Conservation (phyloP, 345 rosid species). For the Rhodomyrtus tomentosa region DNA sequence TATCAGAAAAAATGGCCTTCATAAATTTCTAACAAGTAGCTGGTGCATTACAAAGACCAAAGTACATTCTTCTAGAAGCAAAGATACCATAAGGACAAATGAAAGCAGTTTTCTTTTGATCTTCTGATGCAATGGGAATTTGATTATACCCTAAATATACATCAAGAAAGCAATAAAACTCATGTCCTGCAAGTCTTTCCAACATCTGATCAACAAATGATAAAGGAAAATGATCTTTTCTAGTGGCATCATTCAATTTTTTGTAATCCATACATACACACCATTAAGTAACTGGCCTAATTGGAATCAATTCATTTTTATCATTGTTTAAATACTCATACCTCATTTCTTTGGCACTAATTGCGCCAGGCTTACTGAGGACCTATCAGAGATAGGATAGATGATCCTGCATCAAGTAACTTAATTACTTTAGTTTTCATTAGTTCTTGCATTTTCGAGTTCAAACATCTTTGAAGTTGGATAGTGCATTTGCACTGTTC, state of each 20-base stretch:
- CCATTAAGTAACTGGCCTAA: not conserved
- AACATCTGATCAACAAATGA: not conserved
- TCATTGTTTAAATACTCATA: not conserved
- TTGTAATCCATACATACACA: not conserved
- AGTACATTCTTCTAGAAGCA: not conserved
- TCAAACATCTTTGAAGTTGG: too few species aligned
- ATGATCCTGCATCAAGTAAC: not conserved
- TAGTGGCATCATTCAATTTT: not conserved
- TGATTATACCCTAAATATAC: not conserved
- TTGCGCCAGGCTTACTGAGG: not conserved
- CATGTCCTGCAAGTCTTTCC: not conserved
- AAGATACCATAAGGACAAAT: not conserved
- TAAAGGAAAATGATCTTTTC: not conserved
- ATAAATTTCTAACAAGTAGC: not conserved
- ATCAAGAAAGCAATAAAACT: not conserved
- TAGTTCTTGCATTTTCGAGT: not conserved
- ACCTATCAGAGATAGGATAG: not conserved
- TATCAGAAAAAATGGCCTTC: not conserved
- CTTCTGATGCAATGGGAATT: not conserved
- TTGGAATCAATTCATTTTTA: not conserved
- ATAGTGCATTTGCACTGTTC: not conserved
- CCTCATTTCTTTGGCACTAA: not conserved
- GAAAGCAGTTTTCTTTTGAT: not conserved
- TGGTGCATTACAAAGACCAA: not conserved
- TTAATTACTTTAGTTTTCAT: not conserved